These are phyloP conservation scores for Ophiostoma ips DNA, from an alignment of 2,329 filamentous ascomycete genomes.

Conservation along the genomic window DNA sequence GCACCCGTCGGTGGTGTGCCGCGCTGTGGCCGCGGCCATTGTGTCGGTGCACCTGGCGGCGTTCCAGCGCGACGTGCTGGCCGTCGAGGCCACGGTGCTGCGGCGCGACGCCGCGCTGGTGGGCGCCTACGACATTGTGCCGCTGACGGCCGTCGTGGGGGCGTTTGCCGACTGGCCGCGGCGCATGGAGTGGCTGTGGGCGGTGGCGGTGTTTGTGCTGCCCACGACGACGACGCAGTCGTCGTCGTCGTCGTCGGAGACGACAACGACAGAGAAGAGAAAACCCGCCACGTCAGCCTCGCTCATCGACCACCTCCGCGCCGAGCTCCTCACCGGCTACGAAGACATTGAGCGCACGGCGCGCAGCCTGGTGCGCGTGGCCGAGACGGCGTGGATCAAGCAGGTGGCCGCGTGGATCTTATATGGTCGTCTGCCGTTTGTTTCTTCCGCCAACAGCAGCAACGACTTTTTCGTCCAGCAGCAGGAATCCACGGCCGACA, in stretches of 20 bases:
- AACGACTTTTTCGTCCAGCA: constrained; percentile 72
- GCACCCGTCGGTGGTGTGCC: constrained; percentile 72
- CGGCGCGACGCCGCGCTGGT: constrained; percentile 64
- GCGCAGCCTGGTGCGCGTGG: constrained; percentile 56
- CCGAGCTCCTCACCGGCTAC: constrained; percentile 76
- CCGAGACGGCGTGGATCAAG: constrained; percentile 83
- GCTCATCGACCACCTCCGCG: constrained; percentile 63
- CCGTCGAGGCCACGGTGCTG: constrained; percentile 70
- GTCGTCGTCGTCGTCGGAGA: too few species aligned
- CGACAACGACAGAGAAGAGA: too few species aligned
- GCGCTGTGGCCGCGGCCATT: constrained; percentile 71
- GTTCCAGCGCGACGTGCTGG: constrained; percentile 73
- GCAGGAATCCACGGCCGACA: constrained; percentile 24
- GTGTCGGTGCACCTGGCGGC: constrained; percentile 58
- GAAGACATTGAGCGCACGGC: constrained; percentile 70
- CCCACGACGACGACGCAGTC: too few species aligned
- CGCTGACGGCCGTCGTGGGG: constrained; percentile 67
- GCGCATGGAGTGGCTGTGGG: constrained; percentile 75
- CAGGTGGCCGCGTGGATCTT: constrained; percentile 84
- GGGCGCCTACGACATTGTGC: constrained; percentile 86
- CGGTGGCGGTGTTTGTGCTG: constrained; percentile 55
- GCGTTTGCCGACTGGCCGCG: constrained; percentile 83
- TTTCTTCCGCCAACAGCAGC: background rate
- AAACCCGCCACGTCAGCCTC: constrained; percentile 8
- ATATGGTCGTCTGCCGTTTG: constrained; percentile 61